phyloP scores from a whole-genome alignment of 768 basidiomycete genomes.

The Lentinula detonsa region DNA sequence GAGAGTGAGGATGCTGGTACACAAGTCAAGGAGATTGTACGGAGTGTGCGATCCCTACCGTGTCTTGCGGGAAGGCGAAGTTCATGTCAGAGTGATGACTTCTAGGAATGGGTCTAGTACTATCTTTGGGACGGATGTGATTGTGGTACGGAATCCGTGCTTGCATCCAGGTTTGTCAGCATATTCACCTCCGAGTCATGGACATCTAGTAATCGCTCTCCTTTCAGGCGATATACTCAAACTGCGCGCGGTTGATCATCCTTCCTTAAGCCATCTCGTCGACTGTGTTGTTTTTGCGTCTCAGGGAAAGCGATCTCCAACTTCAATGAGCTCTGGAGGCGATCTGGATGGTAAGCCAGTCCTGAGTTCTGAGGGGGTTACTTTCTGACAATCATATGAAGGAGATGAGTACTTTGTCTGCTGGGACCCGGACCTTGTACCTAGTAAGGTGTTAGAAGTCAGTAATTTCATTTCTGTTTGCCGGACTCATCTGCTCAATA shows the following conservation, averaged over 20 bases:
- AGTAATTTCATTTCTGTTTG: conserved; percentile 1
- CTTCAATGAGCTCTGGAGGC: conserved; percentile 67
- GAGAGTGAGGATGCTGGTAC: conserved; percentile 54
- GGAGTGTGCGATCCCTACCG: conserved; percentile 66
- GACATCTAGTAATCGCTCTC: background rate
- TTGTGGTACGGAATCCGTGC: conserved; percentile 65
- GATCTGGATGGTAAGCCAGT: conserved; percentile 46
- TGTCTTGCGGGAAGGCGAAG: conserved; percentile 57
- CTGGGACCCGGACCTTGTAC: conserved; percentile 63
- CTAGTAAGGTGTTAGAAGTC: conserved; percentile 48
- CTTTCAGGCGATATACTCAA: conserved; percentile 56
- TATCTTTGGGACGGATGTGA: conserved; percentile 52
- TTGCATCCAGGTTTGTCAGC: conserved; percentile 49
- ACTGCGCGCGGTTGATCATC: conserved; percentile 49
- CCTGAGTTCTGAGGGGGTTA: background rate
- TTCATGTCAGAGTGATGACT: conserved; percentile 53
- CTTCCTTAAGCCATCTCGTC: conserved; percentile 46
- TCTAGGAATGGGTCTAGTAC: conserved; percentile 47
- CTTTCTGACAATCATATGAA: conserved; percentile 11
- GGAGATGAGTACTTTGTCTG: conserved; percentile 67
- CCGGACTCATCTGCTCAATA: background rate
- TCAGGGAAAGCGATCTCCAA: conserved; percentile 54
- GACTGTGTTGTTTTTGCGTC: conserved; percentile 67
- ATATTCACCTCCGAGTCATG: background rate
- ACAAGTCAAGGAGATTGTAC: conserved; percentile 55